Evolutionary conservation across 23 red algal genomes (phyloP), one percentile per base, ranked within the genome.

Genomic region (Chondrus crispus): DNA sequence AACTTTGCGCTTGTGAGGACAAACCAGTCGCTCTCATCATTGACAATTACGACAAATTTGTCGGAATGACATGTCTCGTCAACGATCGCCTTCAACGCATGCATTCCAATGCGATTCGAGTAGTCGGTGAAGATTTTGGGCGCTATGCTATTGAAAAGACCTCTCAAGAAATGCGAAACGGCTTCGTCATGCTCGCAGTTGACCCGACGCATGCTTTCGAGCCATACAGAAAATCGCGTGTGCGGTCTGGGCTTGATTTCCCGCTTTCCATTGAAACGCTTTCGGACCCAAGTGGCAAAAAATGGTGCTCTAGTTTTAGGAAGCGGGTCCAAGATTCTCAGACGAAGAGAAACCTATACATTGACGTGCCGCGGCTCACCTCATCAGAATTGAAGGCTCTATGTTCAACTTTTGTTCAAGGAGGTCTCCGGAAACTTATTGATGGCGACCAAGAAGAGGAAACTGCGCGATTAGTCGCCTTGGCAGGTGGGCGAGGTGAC

Each of bases 401-500:
- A 4, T 92, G 89, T 57, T 68, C 77, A 36, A 84, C 89, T 30
- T 84, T 92, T 81, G 76, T 71, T 32, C 46, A 74, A 37, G 89
- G 79, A 47, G 76, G 79, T 32, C 44, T 84, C 26, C 40, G 69
- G 29, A 20, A 83, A 4, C 55, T 78, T 19, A 57, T 62, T n/a
- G 24, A 60, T n/a, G 28, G 30, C 13, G 46, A 58, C 24, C 32
- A 52, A 8, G 29, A 33, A 49, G 62, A 54, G 13, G 55, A 74
- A n/a, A 73, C 76, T 11, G 52, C 55, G 43, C 54, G 89, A 39
- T 40, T 92, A 32, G 47, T 81, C 46, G 54, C 76, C 1, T 62
- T 92, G 8, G 89, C 89, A 2, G 89, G 89, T 55, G 89, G 89
- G 20, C 89, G 89, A 29, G 89, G 41, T 13, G 79, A 84, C 50